Evolutionary conservation across 2,329 filamentous ascomycete species (phyloP).

Genomic region (Tricladium varicosporioides): DNA sequence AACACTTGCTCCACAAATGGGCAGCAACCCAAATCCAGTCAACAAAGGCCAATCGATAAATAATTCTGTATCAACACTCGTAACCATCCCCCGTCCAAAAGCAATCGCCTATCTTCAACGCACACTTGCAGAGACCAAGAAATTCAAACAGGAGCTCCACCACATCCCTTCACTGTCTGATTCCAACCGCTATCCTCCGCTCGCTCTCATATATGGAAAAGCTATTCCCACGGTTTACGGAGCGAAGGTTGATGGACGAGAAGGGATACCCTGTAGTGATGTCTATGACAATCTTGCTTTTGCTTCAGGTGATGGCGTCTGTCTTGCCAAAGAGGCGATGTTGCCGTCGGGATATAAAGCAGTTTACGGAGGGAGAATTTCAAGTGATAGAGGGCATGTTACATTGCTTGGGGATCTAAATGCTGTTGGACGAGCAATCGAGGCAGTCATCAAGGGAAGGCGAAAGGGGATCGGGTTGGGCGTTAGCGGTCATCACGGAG

Average conservation of each 20-base stretch:
- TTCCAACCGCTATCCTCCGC: slow-evolving; percentile 76
- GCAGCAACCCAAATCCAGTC: slow-evolving; percentile 21
- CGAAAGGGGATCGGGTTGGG: slow-evolving; percentile 71
- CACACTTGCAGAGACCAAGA: slow-evolving; percentile 67
- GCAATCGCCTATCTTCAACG: slow-evolving; percentile 67
- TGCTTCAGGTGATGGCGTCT: slow-evolving; percentile 84
- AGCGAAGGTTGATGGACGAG: slow-evolving; percentile 68
- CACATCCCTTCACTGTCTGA: slow-evolving; percentile 57
- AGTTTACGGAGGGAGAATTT: slow-evolving; percentile 71
- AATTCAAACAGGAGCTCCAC: slow-evolving; percentile 73
- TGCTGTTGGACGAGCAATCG: slow-evolving; percentile 72
- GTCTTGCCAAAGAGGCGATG: slow-evolving; percentile 82
- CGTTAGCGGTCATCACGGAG: neutral
- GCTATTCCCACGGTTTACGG: slow-evolving; percentile 82
- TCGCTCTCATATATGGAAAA: slow-evolving; percentile 83
- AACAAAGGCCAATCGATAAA: slow-evolving; percentile 24
- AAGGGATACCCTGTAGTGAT: slow-evolving; percentile 72
- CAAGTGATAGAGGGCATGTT: slow-evolving; percentile 82
- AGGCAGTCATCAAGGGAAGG: slow-evolving; percentile 65
- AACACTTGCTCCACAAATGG: slow-evolving; percentile 31
- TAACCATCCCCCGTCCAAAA: slow-evolving; percentile 34
- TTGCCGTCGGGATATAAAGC: slow-evolving; percentile 75
- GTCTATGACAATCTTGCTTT: slow-evolving; percentile 87
- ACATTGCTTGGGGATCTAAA: slow-evolving; percentile 82
- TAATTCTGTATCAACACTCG: slow-evolving; percentile 32